Evolutionary conservation across 2,329 filamentous ascomycete genomes (phyloP).

Genomic region (Aspergillus arachidicola): DNA sequence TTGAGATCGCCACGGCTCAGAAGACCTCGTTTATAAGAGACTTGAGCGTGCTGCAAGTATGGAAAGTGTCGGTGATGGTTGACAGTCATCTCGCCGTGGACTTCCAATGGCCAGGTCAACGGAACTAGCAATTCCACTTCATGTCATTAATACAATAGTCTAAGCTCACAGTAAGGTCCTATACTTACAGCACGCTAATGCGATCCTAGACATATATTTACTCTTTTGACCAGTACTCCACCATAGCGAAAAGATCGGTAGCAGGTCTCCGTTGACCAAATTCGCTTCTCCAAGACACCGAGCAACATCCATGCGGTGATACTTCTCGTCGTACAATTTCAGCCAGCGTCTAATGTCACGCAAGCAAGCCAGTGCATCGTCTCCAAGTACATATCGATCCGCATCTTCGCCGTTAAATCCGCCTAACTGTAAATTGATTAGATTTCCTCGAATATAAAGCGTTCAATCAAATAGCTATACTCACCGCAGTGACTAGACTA

Average conservation of each 20-base stretch:
- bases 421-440: constrained; percentile 65
- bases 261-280: constrained; percentile 82
- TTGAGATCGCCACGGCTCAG: constrained; percentile 78
- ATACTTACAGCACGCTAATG: constrained; percentile 70
- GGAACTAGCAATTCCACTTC: constrained; percentile 83
- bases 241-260: constrained; percentile 87
- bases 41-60: constrained; percentile 83
- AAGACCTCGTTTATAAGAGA: constrained; percentile 85
- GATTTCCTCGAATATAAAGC: constrained; percentile 22
- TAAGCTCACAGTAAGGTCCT: neutral
- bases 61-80: constrained; percentile 93
- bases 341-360: constrained; percentile 96
- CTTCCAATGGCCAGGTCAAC: constrained; percentile 90
- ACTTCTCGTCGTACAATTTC: constrained; percentile 89
- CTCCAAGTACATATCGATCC: constrained; percentile 83
- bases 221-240: constrained; percentile 71
- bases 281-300: constrained; percentile 91
- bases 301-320: constrained; percentile 91
- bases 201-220: constrained; percentile 75
- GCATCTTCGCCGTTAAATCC: constrained; percentile 78
- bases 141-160: constrained; percentile 19
- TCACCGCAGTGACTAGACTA: constrained; percentile 88
- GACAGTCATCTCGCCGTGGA: constrained; percentile 78
- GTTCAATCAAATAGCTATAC: constrained; percentile 32
- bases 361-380: constrained; percentile 87